A percentile compares a stretch with the other conserved stretches of the same genome.
phyloP scores from a whole-genome alignment of 2,329 filamentous ascomycete species.

The Cladophialophora carrionii region DNA sequence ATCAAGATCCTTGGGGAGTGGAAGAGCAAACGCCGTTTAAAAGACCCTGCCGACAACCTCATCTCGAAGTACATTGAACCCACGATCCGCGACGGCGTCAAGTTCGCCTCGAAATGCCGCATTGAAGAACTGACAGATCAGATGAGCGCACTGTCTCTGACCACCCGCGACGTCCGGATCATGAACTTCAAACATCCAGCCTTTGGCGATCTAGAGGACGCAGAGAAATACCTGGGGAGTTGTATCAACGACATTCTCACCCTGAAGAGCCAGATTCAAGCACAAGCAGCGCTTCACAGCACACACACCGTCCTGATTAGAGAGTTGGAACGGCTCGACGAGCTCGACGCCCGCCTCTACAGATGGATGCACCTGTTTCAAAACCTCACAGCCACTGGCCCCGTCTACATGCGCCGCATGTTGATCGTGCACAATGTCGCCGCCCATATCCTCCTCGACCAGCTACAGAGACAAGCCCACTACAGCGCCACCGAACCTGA shows the following conservation, averaged over 20 bases:
- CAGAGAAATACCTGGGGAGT: constrained; percentile 19
- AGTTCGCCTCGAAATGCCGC: constrained; percentile 15
- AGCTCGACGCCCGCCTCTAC: constrained; percentile 23
- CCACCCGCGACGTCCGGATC: constrained; percentile 21
- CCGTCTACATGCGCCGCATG: constrained; percentile 22
- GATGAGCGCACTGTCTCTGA: constrained; percentile 21
- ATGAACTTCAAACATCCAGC: constrained; percentile 15
- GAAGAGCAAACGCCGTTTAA: constrained; percentile 23
- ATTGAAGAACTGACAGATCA: constrained; percentile 17
- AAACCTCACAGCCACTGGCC: constrained; percentile 23
- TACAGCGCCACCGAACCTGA: neutral
- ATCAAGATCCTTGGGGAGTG: constrained; percentile 33
- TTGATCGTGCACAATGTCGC: constrained; percentile 29
- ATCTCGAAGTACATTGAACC: constrained; percentile 32
- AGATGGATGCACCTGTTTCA: constrained; percentile 32
- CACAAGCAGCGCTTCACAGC: constrained; percentile 5
- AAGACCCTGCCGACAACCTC: constrained; percentile 22
- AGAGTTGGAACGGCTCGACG: constrained; percentile 20
- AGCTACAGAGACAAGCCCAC: constrained; percentile 15
- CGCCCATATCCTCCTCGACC: constrained; percentile 24
- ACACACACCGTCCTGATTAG: constrained; percentile 10
- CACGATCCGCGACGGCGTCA: constrained; percentile 24
- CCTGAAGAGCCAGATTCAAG: constrained; percentile 6
- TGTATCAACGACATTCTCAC: constrained; percentile 21
- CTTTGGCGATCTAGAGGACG: constrained; percentile 23